phyloP scores from a whole-genome alignment of 1,284 basidiomycete species.

The Ceratobasidium sp. region DNA sequence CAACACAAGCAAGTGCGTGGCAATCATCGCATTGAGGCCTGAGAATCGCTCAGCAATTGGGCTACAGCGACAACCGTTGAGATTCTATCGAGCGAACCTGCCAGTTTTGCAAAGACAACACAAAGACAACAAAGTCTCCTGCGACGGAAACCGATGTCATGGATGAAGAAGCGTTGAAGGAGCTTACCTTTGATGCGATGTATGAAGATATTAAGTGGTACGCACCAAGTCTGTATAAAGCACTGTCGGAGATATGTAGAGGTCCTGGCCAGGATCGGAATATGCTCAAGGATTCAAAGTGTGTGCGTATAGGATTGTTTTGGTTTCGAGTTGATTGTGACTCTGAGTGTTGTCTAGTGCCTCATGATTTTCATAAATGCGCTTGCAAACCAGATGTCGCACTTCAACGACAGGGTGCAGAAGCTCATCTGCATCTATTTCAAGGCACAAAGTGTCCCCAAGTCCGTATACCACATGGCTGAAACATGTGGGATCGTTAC shows the following conservation, averaged over 20 bases:
- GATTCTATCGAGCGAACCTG: background rate
- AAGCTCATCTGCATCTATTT: constrained; percentile 26
- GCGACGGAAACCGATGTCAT: background rate
- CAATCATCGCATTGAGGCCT: background rate
- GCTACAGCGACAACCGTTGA: background rate
- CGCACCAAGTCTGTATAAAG: no score
- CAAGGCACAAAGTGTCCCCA: constrained; percentile 10
- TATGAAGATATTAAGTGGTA: no score
- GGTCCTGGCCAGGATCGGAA: background rate
- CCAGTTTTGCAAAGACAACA: background rate
- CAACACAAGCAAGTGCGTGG: background rate
- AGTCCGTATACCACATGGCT: constrained; percentile 4
- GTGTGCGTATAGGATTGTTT: background rate
- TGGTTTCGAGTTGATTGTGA: background rate
- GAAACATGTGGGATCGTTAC: background rate
- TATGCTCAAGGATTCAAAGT: background rate
- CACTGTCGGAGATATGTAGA: no score
- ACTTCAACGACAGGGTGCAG: constrained; percentile 9
- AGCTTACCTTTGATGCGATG: no score
- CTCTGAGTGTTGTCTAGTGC: background rate
- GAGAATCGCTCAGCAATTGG: background rate
- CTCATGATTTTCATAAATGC: constrained; percentile 24
- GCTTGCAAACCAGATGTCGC: constrained; percentile 4
- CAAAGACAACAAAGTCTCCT: background rate
- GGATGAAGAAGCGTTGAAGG: background rate